These are phyloP conservation scores for Cronartium quercuum DNA, from an alignment of 1,284 basidiomycete genomes.

Conservation along the genomic window DNA sequence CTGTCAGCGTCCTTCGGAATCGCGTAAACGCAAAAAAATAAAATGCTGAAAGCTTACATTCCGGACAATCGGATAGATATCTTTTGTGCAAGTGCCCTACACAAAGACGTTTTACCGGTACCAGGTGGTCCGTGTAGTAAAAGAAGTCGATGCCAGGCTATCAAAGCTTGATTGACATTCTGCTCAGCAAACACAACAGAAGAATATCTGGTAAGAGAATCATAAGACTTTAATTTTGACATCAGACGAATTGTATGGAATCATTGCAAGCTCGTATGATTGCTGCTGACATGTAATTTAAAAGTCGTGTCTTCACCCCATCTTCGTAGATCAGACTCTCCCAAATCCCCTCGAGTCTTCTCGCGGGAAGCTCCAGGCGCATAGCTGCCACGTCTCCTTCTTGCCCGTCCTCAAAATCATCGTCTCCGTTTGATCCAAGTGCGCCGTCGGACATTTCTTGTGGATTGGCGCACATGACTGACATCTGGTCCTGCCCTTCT, in stretches of 20 bases:
- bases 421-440: background rate
- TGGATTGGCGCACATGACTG: constrained; percentile 70
- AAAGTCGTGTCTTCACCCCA: constrained; percentile 23
- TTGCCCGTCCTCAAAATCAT: constrained; percentile 13
- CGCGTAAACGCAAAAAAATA: background rate
- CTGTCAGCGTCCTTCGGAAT: background rate
- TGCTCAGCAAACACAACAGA: constrained; percentile 28
- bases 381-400: constrained; percentile 50
- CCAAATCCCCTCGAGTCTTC: constrained; percentile 27
- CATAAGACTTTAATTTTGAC: background rate
- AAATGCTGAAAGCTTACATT: constrained; percentile 55
- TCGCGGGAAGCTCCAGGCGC: constrained; percentile 80
- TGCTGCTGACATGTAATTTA: constrained; percentile 26
- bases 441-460: constrained; percentile 50
- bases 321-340: constrained; percentile 36
- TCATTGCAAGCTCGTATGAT: background rate
- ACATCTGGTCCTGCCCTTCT: constrained; percentile 47
- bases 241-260: background rate
- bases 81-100: constrained; percentile 90
- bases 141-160: constrained; percentile 55
- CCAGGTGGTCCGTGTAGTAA: constrained; percentile 94
- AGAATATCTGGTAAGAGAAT: background rate
- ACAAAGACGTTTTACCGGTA: constrained; percentile 93
- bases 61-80: constrained; percentile 80
- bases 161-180: constrained; percentile 19